These are phyloP conservation scores for Candida chilensis DNA, from an alignment of 805 yeast genomes.

Conservation along the genomic window DNA sequence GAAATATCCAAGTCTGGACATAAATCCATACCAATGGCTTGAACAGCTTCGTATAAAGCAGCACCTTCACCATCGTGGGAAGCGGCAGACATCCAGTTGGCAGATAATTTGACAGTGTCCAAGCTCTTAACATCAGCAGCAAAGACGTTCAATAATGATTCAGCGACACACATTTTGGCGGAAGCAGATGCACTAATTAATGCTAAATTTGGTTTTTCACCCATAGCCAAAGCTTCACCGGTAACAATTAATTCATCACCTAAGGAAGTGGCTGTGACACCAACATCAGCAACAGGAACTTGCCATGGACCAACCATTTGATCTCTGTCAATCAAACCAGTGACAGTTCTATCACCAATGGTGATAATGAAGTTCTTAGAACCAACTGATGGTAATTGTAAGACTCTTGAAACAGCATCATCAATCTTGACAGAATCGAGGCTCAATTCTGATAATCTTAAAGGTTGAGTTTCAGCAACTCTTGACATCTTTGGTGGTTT, in stretches of 20 bases:
- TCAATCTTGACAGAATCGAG: slow-evolving; percentile 25
- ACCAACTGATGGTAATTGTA: slow-evolving; percentile 89
- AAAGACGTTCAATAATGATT: slow-evolving; percentile 75
- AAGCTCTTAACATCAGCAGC: slow-evolving; percentile 84
- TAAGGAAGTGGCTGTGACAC: slow-evolving; percentile 86
- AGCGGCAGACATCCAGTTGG: slow-evolving; percentile 99
- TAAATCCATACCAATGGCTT: slow-evolving; percentile 88
- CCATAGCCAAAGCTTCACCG: slow-evolving; percentile 98
- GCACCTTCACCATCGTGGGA: slow-evolving; percentile 93
- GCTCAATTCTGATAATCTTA: slow-evolving; percentile 33
- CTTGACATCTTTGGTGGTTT: slow-evolving; percentile 95
- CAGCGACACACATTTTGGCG: slow-evolving; percentile 94
- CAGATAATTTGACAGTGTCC: slow-evolving; percentile 76
- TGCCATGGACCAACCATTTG: slow-evolving; percentile 99
- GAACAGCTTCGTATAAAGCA: slow-evolving; percentile 91
- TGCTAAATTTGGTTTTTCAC: slow-evolving; percentile 90
- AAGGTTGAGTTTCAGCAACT: slow-evolving; percentile 52
- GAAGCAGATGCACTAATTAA: slow-evolving; percentile 83
- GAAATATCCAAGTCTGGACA: slow-evolving; percentile 90
- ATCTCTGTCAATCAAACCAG: slow-evolving; percentile 94
- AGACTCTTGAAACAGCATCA: slow-evolving; percentile 74
- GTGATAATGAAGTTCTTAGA: slow-evolving; percentile 91
- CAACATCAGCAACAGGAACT: slow-evolving; percentile 97
- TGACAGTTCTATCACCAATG: slow-evolving; percentile 97
- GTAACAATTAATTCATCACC: slow-evolving; percentile 62